Base-by-base conservation (phyloP, 2,329 filamentous ascomycete genomes). In the Cercospora beticola region DNA sequence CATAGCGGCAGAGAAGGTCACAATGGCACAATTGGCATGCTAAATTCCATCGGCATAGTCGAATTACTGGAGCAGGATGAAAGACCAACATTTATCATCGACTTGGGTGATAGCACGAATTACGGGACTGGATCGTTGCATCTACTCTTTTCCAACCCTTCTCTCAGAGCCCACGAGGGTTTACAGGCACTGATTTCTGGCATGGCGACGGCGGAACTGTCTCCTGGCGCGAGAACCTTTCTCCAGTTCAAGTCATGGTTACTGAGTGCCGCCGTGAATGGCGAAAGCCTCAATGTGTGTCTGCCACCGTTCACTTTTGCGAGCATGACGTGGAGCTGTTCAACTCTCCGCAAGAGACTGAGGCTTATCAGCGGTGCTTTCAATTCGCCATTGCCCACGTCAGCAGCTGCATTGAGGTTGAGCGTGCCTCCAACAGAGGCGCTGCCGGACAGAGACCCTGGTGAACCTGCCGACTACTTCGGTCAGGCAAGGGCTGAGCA, bases 51-150 rank as follows among this genome's bases (percentile, higher is more conserved):
- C 62, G 89, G 90, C 26, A 85, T 92, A 9, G 80, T 90, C 21
- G 92, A 94, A 77, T 81, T 94, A 46, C 79, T 95, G 49, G 91
- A 94, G 75, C 87, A 91, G 72, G 92, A 95, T 76, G 87, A 90
- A 61, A 84, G 92, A 58, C 92, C 91, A 2, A 92, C 90, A 0
- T 92, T 94, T 74, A 85, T 94, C 52, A 83, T 94, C 36, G 91
- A 94, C 74, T 80, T 92, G 62, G 82, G 83, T 7, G 87, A 90
- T 74, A 78, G 83, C 1, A 78, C 81, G n/a, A 89, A 89, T 72
- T 84, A 83, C 58, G 81, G 80, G 23, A 81, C 84, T 1, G 84
- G 85, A 0, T 82, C 83, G 1, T 78, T 94, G 43, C 84, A 86
- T 31, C 84, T 92, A 7, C 73, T 92, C 0, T 94, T 91, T 76